phyloP scores from a whole-genome alignment of 352 stramenopile genomes.

The Phytophthora niederhauseri region DNA sequence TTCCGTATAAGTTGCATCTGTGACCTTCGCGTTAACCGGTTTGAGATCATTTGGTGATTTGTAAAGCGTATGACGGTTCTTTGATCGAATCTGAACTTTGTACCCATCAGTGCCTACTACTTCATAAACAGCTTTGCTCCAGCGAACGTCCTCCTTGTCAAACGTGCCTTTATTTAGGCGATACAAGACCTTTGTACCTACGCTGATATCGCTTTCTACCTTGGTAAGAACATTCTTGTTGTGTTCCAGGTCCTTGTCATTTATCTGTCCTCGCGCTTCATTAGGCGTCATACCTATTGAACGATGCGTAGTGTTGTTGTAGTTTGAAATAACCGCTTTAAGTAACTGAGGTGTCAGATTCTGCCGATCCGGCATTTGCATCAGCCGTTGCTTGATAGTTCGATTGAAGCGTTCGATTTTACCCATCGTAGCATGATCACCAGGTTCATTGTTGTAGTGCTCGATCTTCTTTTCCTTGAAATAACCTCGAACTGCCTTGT shows the following conservation, averaged over 20 bases:
- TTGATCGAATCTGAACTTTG: too few species aligned
- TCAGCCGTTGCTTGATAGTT: slow-evolving; percentile 27
- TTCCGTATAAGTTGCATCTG: too few species aligned
- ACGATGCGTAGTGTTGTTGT: slow-evolving; percentile 20
- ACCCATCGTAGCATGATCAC: slow-evolving; percentile 29
- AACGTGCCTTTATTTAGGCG: too few species aligned
- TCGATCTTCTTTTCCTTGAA: slow-evolving; percentile 21
- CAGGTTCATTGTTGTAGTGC: slow-evolving; percentile 30
- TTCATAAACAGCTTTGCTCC: too few species aligned
- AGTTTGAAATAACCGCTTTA: slow-evolving; percentile 18
- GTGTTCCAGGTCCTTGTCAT: slow-evolving; percentile 21
- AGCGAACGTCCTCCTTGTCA: too few species aligned
- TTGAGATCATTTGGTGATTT: too few species aligned
- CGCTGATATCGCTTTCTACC: too few species aligned
- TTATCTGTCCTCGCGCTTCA: slow-evolving; percentile 7
- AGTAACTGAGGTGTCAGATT: slow-evolving; percentile 6
- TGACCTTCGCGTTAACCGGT: too few species aligned
- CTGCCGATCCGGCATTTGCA: slow-evolving; percentile 8
- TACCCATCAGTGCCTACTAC: too few species aligned
- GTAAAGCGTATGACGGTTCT: too few species aligned
- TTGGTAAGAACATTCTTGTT: slow-evolving; percentile 8
- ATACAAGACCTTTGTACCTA: too few species aligned
- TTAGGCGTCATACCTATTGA: slow-evolving; percentile 18
- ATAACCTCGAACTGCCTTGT: slow-evolving; percentile 8
- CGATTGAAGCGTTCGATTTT: slow-evolving; percentile 40